phyloP scores from a whole-genome alignment of 225 moss, liverwort and hornwort genomes.

The Thuidium tamariscinum region DNA sequence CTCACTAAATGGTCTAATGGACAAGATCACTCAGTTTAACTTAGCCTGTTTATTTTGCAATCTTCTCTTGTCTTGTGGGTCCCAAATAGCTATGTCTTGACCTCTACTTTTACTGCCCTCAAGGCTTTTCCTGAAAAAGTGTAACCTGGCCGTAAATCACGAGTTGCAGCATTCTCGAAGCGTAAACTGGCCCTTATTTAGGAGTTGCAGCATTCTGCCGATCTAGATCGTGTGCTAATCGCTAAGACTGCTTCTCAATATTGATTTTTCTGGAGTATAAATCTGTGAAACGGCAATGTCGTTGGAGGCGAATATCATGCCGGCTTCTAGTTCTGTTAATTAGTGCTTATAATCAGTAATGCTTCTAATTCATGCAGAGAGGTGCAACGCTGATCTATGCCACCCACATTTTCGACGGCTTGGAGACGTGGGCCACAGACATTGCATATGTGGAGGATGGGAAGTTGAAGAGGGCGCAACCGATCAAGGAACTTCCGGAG shows the following conservation, averaged over 20 bases:
- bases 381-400: conserved; percentile 87
- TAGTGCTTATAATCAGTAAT: not conserved
- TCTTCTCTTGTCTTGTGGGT: not conserved
- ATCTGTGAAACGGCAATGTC: not conserved
- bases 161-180: not conserved
- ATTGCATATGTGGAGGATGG: conserved; percentile 93
- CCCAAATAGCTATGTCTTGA: not conserved
- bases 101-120: not conserved
- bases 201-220: not conserved
- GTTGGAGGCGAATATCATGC: not conserved
- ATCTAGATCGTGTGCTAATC: not conserved
- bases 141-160: not conserved
- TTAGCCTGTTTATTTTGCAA: too few relatives aligned
- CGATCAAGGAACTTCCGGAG: conserved; percentile 59
- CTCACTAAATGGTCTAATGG: not conserved
- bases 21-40: not conserved
- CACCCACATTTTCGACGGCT: conserved; percentile 95
- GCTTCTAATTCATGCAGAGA: conserved; percentile 8
- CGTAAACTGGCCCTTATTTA: not conserved
- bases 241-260: not conserved
- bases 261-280: not conserved
- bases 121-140: not conserved
- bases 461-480: conserved; percentile 63
- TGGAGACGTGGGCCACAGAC: conserved; percentile 94
- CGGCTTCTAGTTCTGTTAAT: not conserved